Base-by-base conservation (phyloP, 257 asterid genomes). In the Solanum lignicaule region DNA sequence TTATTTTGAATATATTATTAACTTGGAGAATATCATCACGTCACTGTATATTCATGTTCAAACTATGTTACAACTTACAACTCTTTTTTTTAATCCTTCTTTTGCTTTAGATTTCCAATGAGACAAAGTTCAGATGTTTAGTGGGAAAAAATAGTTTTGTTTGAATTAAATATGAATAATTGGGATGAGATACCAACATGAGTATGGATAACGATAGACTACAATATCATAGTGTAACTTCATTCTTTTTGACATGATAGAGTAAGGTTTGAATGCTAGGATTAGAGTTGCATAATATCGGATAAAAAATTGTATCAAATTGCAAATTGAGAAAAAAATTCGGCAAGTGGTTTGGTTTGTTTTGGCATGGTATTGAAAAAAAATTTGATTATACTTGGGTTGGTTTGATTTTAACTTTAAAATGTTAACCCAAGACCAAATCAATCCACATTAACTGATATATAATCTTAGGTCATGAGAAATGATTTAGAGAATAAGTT, bases 1-100 rank as follows among this genome's bases (percentile, higher is more conserved):
- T 39, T 84, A 8, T 62, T 62, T 83, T 38, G 23, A 83, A 32
- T 84, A 10, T 6, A 21, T 62, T 69, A 84, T 33, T 62, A 84
- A 65, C 25, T 84, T 35, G 72, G 62, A 60, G 9, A 65, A 25
- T 81, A 43, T 83, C n/a, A 58, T 71, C 43, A 69, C 68, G 33
- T 76, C 62, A 52, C 73, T 86, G 16, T 60, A 6, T 41, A 41
- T 75, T n/a, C 85, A 62, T 84, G 87, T 90, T 87, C 90, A 85
- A 90, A 90, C 89, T 33, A 79, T 48, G 87, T 84, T 21, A 60
- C 38, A 84, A 65, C 60, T 84, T 65, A 43, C 3, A n/a, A 35
- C 75, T 79, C 38, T 25, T 13, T 84, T 62, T 83, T n/a, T 16
- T 48, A 48, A 48, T 48, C 60, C 20, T 2, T 15, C 76, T 84